Conservation (phyloP, 2,329 filamentous ascomycete species). For the Epichloe glyceriae region DNA sequence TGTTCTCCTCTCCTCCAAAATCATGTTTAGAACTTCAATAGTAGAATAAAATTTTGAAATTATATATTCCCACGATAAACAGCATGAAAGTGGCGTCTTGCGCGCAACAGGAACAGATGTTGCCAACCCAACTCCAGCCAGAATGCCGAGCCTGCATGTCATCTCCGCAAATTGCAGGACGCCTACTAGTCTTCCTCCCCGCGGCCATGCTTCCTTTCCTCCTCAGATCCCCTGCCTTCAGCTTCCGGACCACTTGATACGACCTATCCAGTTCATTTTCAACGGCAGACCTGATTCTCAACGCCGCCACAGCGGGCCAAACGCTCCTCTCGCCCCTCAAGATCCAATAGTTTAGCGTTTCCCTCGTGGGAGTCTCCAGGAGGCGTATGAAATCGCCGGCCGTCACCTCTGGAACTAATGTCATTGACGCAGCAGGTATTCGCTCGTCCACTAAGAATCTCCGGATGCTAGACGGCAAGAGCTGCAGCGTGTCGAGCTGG, state of each 20-base stretch:
- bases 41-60: too few relatives aligned
- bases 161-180: background rate
- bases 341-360: slow-evolving; percentile 75
- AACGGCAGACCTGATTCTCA: slow-evolving; percentile 70
- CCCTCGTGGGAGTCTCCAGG: slow-evolving; percentile 68
- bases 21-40: too few relatives aligned
- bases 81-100: background rate
- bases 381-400: slow-evolving; percentile 61
- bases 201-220: slow-evolving; percentile 30
- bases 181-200: slow-evolving; percentile 8
- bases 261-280: slow-evolving; percentile 80
- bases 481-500: slow-evolving; percentile 65
- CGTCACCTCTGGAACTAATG: slow-evolving; percentile 68
- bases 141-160: background rate
- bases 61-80: too few relatives aligned
- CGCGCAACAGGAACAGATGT: background rate
- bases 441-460: slow-evolving; percentile 73
- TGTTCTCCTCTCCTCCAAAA: too few relatives aligned
- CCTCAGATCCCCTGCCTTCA: slow-evolving; percentile 38
- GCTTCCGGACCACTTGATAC: slow-evolving; percentile 64
- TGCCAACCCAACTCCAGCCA: background rate
- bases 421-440: slow-evolving; percentile 65
- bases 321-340: slow-evolving; percentile 72
- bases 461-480: slow-evolving; percentile 57
- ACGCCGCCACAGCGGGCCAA: slow-evolving; percentile 75